Base-by-base conservation (phyloP, 345 rosid species). In the Limnanthes douglasii region DNA sequence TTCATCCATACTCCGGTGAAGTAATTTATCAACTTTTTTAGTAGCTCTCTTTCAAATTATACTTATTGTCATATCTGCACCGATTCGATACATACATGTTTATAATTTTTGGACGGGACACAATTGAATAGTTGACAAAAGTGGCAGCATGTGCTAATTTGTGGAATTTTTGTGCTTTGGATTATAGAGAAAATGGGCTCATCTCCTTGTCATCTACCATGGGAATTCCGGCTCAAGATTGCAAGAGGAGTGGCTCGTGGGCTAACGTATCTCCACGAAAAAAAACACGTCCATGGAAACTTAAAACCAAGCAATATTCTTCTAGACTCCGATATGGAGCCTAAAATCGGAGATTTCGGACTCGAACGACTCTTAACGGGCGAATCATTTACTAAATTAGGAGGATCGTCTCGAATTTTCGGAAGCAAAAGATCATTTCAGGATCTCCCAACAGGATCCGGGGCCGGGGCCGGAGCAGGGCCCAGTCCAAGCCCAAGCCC, bases 261-360 rank as follows among this genome's bases (percentile, higher is more conserved):
- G 43, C 70, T 88, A 4, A 41, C 67, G 1, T 76, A 64, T 39
- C 90, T 88, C 23, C 93, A 88, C 22, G 97, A 88, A 25, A 83
- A 76, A 72, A 83, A 72, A 59, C 90, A 83, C 6, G 93, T 83
- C 28, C 86, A 88, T 34, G 95, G 81, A n/a, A 83, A 83, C 50
- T 55, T 88, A 26, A 88, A 83, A 65, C 97, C 93, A 31, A 65
- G 90, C 28, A 76, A 74, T 36, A 61, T 88, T 38, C 83, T 88
- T 1, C 51, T 88, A 51, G 73, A 86, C 33, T 8, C 53, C 0
- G 65, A 88, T 19, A 72, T 73, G 84, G 93, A 79, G 48, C 93
- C 97, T 4, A 72, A 48, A 37, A 59, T 88, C 0, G 84, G 95
- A 4, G 97, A 88, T 48, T 83, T 79, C 11, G 93, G 97, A 21